These are phyloP conservation scores for Lentinus tigrinus DNA, from an alignment of 768 basidiomycete species.

Conservation along the genomic window DNA sequence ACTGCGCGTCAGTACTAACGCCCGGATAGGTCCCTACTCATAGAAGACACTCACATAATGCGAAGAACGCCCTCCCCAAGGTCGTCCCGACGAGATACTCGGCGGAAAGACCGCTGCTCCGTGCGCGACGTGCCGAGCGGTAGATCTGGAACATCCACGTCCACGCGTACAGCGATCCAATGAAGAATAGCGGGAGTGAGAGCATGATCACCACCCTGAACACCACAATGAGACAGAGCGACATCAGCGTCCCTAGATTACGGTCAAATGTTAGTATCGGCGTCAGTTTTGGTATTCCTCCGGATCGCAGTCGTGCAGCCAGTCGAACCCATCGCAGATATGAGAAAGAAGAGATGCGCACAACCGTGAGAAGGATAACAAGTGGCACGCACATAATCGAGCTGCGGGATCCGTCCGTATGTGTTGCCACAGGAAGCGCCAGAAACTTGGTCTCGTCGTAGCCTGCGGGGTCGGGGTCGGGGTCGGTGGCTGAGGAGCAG, in stretches of 20 bases:
- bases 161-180: conserved; percentile 67
- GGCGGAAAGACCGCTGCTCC: conserved; percentile 63
- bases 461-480: conserved; percentile 13
- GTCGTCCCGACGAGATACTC: conserved; percentile 81
- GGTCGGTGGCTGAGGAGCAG: conserved; percentile 17
- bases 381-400: conserved; percentile 56
- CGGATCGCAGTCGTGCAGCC: neutral
- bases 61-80: conserved; percentile 63
- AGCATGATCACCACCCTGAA: conserved; percentile 73
- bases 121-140: conserved; percentile 68
- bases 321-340: too few relatives aligned
- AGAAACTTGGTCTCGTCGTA: conserved; percentile 30
- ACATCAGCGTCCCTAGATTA: conserved; percentile 59
- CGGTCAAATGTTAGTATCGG: conserved; percentile 10
- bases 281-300: neutral
- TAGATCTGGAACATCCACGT: conserved; percentile 89
- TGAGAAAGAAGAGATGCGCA: too few relatives aligned
- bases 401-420: conserved; percentile 69
- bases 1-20: neutral
- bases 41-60: conserved; percentile 61
- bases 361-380: neutral
- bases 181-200: conserved; percentile 61
- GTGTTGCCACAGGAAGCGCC: conserved; percentile 55
- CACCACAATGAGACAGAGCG: conserved; percentile 68
- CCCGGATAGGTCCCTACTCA: neutral